Conservation (phyloP, 2,329 filamentous ascomycete genomes). For the Apiospora hydei region DNA sequence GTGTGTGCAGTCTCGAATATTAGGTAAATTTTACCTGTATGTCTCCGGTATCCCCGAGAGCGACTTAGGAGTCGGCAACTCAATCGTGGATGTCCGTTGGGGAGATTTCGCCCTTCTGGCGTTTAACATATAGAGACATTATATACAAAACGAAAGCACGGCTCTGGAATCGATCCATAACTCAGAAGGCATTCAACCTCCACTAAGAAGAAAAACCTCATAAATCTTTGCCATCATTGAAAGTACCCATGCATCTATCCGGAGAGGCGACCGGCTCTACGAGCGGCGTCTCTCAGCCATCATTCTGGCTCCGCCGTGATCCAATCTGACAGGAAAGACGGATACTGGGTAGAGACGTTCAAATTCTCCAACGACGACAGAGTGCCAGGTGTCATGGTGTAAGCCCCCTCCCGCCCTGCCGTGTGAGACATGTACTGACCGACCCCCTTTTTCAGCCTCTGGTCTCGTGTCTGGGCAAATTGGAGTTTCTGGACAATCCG, state of each 20-base stretch:
- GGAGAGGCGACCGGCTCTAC: not conserved
- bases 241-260: not conserved
- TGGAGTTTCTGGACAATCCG: not conserved
- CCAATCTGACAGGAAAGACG: not conserved
- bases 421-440: not conserved
- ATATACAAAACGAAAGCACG: not conserved
- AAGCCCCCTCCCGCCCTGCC: not conserved
- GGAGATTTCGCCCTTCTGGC: not conserved
- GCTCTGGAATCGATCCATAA: not conserved
- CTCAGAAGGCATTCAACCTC: not conserved
- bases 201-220: not conserved
- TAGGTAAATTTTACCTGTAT: not conserved
- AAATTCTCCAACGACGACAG: not conserved
- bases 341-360: constrained; percentile 15
- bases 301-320: not conserved
- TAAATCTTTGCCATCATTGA: not conserved
- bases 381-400: not conserved
- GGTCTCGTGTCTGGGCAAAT: not conserved
- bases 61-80: not conserved
- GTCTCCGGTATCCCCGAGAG: not conserved
- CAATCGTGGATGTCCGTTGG: too few relatives aligned
- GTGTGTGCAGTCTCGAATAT: not conserved
- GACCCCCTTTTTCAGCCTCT: not conserved
- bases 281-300: not conserved
- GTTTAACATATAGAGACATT: not conserved